Base-by-base conservation (phyloP, 2,329 filamentous ascomycete species). In the Colletotrichum sp. region DNA sequence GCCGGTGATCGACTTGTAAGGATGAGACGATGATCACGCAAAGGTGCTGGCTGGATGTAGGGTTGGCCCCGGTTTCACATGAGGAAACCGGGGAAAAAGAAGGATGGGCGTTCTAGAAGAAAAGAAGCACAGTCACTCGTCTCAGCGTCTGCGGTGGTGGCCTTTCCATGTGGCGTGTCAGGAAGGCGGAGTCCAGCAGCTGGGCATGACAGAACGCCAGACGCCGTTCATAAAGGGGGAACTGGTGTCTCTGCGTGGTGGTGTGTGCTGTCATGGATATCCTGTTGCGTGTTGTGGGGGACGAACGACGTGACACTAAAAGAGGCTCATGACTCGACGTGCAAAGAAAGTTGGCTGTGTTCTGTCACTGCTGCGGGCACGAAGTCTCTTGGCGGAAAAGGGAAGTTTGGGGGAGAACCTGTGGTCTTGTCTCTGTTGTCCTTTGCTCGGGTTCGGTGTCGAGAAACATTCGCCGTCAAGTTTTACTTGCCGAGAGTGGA, bases 1-100 rank as follows among this genome's bases (percentile, higher is more conserved):
- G 64, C 64, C 64, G 64, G 52, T 28, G 70, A 75, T 73, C 64
- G 48, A 30, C 68, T 63, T 36, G 73, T 58, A 65, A 57, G 64
- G 64, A 73, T 75, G 69, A 55, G 64, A 73, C 69, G 64, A 72
- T 63, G 57, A 72, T 75, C 69, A 72, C 58, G 70, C 58, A 73
- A 32, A 67, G 32, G 43, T 64, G 13, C 15, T 48, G 24, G 21
- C 12, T 9, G 26, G 24, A 3, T 28, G 43, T 48, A 68, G 58
- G 73, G 64, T 48, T 26, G 32, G 28, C 28, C 70, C 43, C 21
- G 5, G 57, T 72, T 38, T 67, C 32, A 38, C 26, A 32, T n/a
- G 24, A 24, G 30, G n/a, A 60, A 60, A 43, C 73, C 28, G 48
- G 70, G 28, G 55, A 57, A 67, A 55, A 58, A 12, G 28, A 48